Percentiles rank a stretch among this genome's conserved stretches.
Conservation (phyloP, 139 green algal genomes). For the Diplosphaera chodatii region DNA sequence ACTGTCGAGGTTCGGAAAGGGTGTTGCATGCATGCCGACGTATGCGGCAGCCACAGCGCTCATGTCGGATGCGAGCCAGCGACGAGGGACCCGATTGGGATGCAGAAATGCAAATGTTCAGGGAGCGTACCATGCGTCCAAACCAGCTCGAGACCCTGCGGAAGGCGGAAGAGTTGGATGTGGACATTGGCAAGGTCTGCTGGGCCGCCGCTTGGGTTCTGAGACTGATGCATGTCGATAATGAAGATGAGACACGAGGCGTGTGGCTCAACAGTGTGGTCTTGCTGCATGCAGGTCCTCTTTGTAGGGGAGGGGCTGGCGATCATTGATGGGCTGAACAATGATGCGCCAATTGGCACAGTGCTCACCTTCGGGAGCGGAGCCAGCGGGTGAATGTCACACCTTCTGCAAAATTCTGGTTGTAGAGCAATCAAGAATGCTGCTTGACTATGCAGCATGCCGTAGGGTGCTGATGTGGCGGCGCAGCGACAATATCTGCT, state of each 20-base stretch:
- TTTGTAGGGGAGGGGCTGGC: conserved; percentile 54
- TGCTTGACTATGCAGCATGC: too few species aligned
- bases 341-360: conserved; percentile 74
- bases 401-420: not conserved
- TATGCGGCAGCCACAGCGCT: not conserved
- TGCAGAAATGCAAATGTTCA: conserved; percentile 78
- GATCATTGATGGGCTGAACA: conserved; percentile 77
- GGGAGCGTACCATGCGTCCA: conserved; percentile 57
- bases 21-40: not conserved
- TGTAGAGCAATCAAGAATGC: too few species aligned
- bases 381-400: conserved; percentile 48
- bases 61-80: not conserved
- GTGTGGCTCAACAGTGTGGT: too few species aligned
- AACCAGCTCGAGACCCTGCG: conserved; percentile 77
- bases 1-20: not conserved
- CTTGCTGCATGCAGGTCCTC: conserved; percentile 56
- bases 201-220: too few species aligned
- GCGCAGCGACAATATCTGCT: conserved; percentile 67
- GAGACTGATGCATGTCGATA: too few species aligned
- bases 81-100: conserved; percentile 64
- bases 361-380: conserved; percentile 72
- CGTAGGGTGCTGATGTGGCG: conserved; percentile 76
- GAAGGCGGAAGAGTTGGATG: conserved; percentile 55
- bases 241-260: too few species aligned
- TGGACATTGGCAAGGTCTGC: conserved; percentile 62